These are phyloP conservation scores for Claviceps africana DNA, from an alignment of 2,329 filamentous ascomycete genomes.

Conservation along the genomic window DNA sequence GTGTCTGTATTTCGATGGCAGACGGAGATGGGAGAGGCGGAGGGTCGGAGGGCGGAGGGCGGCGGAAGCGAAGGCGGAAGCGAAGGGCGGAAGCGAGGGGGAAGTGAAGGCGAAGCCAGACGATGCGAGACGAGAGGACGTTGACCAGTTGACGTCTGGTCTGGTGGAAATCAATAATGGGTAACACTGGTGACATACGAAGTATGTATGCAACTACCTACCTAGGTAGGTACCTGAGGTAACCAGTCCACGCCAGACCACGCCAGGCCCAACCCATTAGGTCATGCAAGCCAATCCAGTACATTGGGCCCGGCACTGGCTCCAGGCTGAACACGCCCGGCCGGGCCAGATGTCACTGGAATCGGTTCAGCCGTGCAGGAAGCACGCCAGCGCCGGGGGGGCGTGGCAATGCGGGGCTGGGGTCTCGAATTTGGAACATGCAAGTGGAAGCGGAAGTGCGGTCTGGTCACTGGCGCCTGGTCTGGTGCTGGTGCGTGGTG, in stretches of 20 bases:
- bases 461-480: too few relatives aligned
- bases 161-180: neutral
- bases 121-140: neutral
- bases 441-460: neutral
- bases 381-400: neutral
- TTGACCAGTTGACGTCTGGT: neutral
- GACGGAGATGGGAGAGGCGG: neutral
- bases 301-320: too few relatives aligned
- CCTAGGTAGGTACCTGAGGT: neutral
- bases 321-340: neutral
- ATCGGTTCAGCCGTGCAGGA: neutral
- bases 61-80: neutral
- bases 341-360: neutral
- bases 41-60: neutral
- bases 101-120: neutral
- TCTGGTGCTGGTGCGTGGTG: too few relatives aligned
- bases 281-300: too few relatives aligned
- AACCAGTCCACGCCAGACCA: neutral
- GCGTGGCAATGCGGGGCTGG: neutral
- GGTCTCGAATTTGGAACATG: neutral
- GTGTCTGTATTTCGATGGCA: neutral
- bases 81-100: neutral
- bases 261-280: too few relatives aligned
- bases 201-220: neutral
- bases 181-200: neutral